Percentiles rank a stretch among this genome's conserved stretches.
Evolutionary conservation across 371 early-diverging fungal genomes (phyloP).

Genomic region (Mortierella sp.): DNA sequence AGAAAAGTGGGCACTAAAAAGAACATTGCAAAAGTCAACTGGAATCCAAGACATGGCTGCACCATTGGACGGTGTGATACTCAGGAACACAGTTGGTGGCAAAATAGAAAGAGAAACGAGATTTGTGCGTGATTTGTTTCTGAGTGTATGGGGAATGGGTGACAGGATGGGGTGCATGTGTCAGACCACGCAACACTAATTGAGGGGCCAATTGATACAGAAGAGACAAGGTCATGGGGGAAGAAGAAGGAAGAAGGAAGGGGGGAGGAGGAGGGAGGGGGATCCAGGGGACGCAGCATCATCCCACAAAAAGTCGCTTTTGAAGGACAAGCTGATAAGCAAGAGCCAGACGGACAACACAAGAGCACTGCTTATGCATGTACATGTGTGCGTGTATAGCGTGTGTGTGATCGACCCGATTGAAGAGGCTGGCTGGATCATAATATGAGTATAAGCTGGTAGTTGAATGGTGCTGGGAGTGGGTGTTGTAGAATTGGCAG

Average conservation of each 20-base stretch:
- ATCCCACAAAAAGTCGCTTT: background rate
- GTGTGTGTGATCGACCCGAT: background rate
- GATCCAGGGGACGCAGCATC: constrained; percentile 13
- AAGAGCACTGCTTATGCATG: background rate
- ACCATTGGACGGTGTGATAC: too few relatives aligned
- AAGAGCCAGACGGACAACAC: background rate
- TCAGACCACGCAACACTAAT: background rate
- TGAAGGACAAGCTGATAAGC: too few relatives aligned
- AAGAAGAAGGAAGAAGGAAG: background rate
- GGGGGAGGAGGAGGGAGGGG: constrained; percentile 1
- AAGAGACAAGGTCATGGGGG: too few relatives aligned
- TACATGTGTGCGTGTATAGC: background rate
- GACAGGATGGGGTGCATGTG: background rate
- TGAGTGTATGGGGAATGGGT: background rate
- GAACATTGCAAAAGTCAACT: too few relatives aligned
- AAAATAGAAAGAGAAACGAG: background rate
- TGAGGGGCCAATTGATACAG: constrained; percentile 2
- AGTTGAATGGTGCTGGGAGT: background rate
- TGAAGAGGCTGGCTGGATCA: background rate
- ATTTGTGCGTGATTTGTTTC: background rate
- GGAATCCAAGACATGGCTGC: too few relatives aligned
- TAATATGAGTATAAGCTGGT: background rate
- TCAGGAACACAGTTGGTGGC: constrained; percentile 8
- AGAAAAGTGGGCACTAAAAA: too few relatives aligned
- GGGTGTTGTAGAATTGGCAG: background rate